phyloP scores from a whole-genome alignment of 2,329 filamentous ascomycete genomes.

The Trichoderma atroviride region DNA sequence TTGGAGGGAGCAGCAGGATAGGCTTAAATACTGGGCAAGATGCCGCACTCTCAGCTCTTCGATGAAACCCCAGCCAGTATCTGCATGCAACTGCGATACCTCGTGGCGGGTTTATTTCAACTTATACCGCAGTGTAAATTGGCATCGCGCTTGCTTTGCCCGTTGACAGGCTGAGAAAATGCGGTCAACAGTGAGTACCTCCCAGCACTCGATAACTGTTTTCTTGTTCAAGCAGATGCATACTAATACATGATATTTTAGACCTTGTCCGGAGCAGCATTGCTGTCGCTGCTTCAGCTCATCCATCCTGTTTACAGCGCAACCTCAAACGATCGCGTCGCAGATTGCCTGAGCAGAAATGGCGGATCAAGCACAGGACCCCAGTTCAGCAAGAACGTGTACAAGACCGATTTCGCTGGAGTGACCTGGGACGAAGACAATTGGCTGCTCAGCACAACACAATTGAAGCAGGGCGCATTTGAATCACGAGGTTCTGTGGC shows the following conservation, averaged over 20 bases:
- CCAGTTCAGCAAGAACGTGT: constrained; percentile 24
- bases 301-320: constrained; percentile 1
- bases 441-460: constrained; percentile 34
- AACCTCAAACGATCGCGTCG: neutral
- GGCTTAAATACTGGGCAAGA: constrained; percentile 17
- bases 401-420: constrained; percentile 34
- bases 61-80: constrained; percentile 20
- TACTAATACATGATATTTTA: neutral
- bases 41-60: constrained; percentile 5
- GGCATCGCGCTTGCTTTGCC: constrained; percentile 2
- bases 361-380: neutral
- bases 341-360: neutral
- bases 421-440: constrained; percentile 36
- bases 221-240: neutral
- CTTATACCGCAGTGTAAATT: neutral
- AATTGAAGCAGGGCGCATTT: constrained; percentile 34
- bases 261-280: constrained; percentile 1
- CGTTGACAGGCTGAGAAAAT: constrained; percentile 6
- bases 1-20: neutral
- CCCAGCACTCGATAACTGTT: neutral
- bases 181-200: constrained; percentile 15
- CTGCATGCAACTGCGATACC: constrained; percentile 15
- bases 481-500: constrained; percentile 36
- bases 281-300: constrained; percentile 17
- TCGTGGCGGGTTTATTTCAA: neutral